Evolutionary conservation across 2,329 filamentous ascomycete genomes (phyloP).

Genomic region (Alternaria burnsii): DNA sequence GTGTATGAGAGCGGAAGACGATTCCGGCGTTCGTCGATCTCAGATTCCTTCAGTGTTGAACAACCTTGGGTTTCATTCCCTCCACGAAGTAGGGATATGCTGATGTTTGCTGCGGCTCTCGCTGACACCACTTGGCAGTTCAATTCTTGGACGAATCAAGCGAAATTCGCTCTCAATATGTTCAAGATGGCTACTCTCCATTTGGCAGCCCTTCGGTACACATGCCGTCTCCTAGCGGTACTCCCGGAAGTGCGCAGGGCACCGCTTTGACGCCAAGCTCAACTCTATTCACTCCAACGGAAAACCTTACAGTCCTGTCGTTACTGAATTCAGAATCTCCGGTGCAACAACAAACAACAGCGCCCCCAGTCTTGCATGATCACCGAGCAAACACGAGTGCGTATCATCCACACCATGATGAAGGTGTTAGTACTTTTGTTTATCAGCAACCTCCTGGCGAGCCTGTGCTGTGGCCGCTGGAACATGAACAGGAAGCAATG

Average conservation of each 20-base stretch:
- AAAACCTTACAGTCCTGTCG: slow-evolving; percentile 46
- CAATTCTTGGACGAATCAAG: slow-evolving; percentile 50
- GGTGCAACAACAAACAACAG: slow-evolving; percentile 21
- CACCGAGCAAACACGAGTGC: slow-evolving; percentile 15
- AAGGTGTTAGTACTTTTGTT: slow-evolving; percentile 30
- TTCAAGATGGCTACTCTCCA: slow-evolving; percentile 29
- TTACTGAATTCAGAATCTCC: slow-evolving; percentile 47
- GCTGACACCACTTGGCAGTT: slow-evolving; percentile 35
- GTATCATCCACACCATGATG: slow-evolving; percentile 18
- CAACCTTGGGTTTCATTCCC: slow-evolving; percentile 50
- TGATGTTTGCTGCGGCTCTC: not conserved
- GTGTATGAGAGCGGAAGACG: slow-evolving; percentile 47
- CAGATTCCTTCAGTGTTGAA: slow-evolving; percentile 39
- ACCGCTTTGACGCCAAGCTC: slow-evolving; percentile 27
- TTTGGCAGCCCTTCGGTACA: slow-evolving; percentile 21
- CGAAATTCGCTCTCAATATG: slow-evolving; percentile 44
- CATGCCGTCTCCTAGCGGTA: slow-evolving; percentile 19
- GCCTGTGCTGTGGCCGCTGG: slow-evolving; percentile 46
- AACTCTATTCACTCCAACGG: slow-evolving; percentile 35
- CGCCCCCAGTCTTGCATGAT: slow-evolving; percentile 27
- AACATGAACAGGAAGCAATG: slow-evolving; percentile 50
- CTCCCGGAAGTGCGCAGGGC: slow-evolving; percentile 22
- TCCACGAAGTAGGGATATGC: slow-evolving; percentile 36
- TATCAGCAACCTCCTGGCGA: slow-evolving; percentile 42
- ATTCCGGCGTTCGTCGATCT: slow-evolving; percentile 48